A percentile compares a stretch with the other conserved stretches of the same genome.
These are phyloP conservation scores for Chlorella variabilis DNA, from an alignment of 163 green algal species.

Conservation along the genomic window DNA sequence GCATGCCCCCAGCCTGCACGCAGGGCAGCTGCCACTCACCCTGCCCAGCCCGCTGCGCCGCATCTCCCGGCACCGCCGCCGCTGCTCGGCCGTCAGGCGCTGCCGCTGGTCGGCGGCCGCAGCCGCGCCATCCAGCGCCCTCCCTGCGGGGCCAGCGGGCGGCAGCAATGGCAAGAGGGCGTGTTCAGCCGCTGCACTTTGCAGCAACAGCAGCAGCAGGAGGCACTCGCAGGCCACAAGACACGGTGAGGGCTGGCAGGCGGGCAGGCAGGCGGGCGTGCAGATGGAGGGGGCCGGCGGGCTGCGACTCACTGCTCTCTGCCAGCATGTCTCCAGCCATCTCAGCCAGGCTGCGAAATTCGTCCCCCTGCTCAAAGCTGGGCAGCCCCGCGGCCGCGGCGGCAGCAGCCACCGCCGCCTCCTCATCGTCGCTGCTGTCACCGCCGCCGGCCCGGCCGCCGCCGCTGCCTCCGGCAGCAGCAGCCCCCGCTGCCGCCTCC, in stretches of 20 bases:
- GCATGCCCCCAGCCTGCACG: too few relatives aligned
- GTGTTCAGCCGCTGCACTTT: too few relatives aligned
- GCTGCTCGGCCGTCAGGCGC: neutral
- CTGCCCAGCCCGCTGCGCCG: slow-evolving; percentile 14
- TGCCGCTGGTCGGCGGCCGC: neutral
- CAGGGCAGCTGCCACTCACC: slow-evolving; percentile 21
- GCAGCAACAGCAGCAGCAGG: too few relatives aligned
- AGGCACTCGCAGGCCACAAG: neutral
- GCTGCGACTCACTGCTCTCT: slow-evolving; percentile 11
- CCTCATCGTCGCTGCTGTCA: neutral
- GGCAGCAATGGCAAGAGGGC: neutral
- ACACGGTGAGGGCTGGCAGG: too few relatives aligned
- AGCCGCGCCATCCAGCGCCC: neutral
- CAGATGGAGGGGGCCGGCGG: neutral
- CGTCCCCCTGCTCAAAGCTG: slow-evolving; percentile 5
- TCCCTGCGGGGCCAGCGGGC: neutral
- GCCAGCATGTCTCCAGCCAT: slow-evolving; percentile 4
- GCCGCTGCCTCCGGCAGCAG: too few relatives aligned
- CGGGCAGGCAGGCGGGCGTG: neutral
- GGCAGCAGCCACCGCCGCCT: neutral
- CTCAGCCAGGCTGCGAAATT: slow-evolving; percentile 17
- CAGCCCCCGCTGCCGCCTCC: slow-evolving; percentile 1
- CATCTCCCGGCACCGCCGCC: slow-evolving; percentile 19
- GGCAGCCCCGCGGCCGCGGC: neutral
- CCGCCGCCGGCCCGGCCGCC: too few relatives aligned